Conservation (phyloP, 2,329 filamentous ascomycete species). For the Sphaerulina populicola region DNA sequence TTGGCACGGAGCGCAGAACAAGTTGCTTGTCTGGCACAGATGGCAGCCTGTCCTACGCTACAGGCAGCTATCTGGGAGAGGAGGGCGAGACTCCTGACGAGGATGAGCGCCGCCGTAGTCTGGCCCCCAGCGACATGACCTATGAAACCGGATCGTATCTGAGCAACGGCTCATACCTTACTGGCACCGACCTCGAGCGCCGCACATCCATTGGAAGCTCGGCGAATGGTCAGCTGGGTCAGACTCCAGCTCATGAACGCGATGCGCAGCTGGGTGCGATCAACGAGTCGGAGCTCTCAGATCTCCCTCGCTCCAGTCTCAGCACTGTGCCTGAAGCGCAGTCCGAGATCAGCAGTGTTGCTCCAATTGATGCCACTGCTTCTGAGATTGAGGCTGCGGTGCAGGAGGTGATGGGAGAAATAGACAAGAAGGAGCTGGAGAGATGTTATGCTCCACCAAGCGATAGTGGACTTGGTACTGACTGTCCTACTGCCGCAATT, state of each 20-base stretch:
- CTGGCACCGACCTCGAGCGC: constrained; percentile 41
- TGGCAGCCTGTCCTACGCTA: constrained; percentile 22
- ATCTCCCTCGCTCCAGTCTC: constrained; percentile 6
- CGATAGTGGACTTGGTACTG: constrained; percentile 36
- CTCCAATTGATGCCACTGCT: constrained; percentile 15
- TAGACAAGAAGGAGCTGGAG: constrained; percentile 19
- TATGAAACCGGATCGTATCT: constrained; percentile 43
- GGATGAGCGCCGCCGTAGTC: constrained; percentile 34
- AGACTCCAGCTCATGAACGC: constrained; percentile 12
- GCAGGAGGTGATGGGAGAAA: constrained; percentile 17
- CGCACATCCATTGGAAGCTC: constrained; percentile 39
- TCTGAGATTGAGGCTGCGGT: constrained; percentile 15
- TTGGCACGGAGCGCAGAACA: constrained; percentile 20
- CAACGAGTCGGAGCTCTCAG: constrained; percentile 11
- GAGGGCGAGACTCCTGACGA: constrained; percentile 26
- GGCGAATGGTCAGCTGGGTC: constrained; percentile 31
- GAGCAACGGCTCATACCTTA: constrained; percentile 44
- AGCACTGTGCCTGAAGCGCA: constrained; percentile 29
- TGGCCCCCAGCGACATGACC: constrained; percentile 39
- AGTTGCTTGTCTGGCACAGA: constrained; percentile 22
- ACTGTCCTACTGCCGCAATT: constrained; percentile 30
- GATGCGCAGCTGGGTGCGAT: constrained; percentile 25
- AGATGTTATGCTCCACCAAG: constrained; percentile 30
- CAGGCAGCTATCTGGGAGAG: constrained; percentile 26
- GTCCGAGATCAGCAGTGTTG: constrained; percentile 13